phyloP scores from a whole-genome alignment of 257 asterid species.

The Solanum ossicruentum region DNA sequence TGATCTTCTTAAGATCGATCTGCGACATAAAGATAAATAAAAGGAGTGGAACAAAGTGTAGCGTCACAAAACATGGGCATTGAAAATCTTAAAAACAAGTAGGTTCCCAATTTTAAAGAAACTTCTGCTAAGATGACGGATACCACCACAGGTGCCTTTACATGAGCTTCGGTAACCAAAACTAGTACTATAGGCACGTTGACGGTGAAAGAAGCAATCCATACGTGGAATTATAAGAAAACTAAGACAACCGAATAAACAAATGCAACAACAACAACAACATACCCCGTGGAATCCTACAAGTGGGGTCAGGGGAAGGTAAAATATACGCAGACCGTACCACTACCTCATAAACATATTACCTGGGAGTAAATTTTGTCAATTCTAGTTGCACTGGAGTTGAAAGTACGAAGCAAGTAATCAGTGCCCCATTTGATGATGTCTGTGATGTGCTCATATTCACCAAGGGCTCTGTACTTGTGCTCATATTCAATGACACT shows the following conservation, averaged over 20 bases:
- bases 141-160: background rate
- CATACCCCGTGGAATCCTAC: no score
- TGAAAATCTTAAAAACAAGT: background rate
- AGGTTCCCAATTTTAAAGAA: background rate
- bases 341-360: background rate
- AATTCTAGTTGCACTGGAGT: slow-evolving; percentile 51
- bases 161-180: no score
- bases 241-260: no score
- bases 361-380: slow-evolving; percentile 70
- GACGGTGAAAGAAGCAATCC: no score
- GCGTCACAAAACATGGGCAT: no score
- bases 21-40: no score
- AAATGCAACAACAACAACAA: background rate
- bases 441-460: slow-evolving; percentile 53
- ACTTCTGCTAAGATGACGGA: background rate
- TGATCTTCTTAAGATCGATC: background rate
- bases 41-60: no score
- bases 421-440: slow-evolving; percentile 93
- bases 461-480: slow-evolving; percentile 56
- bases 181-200: no score
- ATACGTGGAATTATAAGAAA: no score
- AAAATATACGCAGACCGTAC: no score
- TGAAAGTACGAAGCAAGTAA: slow-evolving; percentile 72
- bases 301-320: no score
- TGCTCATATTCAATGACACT: slow-evolving; percentile 80